Evolutionary conservation across 495 filamentous ascomycete genomes (phyloP), one percentile per base, ranked within the genome.

Genomic region (Tuber melanosporum): DNA sequence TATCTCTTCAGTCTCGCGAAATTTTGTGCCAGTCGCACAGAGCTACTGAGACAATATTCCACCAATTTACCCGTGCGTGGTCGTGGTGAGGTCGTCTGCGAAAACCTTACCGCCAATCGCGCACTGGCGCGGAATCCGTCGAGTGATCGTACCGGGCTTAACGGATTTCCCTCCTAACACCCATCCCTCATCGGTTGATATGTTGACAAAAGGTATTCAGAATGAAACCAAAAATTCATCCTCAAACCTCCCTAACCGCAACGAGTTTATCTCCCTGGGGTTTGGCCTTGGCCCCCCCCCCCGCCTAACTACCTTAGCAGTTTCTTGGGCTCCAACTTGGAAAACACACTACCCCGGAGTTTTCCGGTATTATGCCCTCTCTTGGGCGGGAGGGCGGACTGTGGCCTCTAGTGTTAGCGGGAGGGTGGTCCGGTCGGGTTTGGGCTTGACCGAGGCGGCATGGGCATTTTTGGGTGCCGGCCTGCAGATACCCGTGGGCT

Each of bases 251-350:
- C n/a, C 84, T 89, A 82, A 90, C 86, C 81, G 84, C 87, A 71
- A 93, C 84, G 83, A 88, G 85, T 87, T 94, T 84, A 17, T 91
- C 92, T 74, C 89, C 89, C n/a, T 83, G 84, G 2, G 92, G 92
- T 1, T 32, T 32, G 32, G 74, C 87, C 87, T 3, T 41, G 39
- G 2, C 0, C 39, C 39, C 87, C 0, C 39, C 39, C 87, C 84
- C 75, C 88, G 88, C 36, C 92, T 85, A 20, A 86, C 78, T 19
- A 93, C 74, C 76, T 91, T 88, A 39, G 7, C 42, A 43, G 42
- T 83, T 85, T 93, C 12, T 92, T 92, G 83, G 96, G 92, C 86
- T 98, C 95, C 0, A 90, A 87, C 84, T 90, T 92, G 0, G 94
- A 92, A 85, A 99, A 99, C 3, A 87, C 87, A 84, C 89, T 91